phyloP scores from a whole-genome alignment of 1,139 yeast genomes.

The Hyphopichia fennica region DNA sequence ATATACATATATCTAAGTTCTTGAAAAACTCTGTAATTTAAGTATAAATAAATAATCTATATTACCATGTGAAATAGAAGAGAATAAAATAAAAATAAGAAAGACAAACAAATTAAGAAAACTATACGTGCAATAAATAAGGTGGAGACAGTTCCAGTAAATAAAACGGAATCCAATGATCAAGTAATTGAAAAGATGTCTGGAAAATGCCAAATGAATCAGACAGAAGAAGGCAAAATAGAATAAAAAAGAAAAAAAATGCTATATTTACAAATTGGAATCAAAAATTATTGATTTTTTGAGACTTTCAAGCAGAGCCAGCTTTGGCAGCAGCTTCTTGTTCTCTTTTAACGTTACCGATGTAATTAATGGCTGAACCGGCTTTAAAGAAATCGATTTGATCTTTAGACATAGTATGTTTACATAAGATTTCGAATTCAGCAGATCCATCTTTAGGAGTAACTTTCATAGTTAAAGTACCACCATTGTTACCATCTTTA shows the following conservation, averaged over 20 bases:
- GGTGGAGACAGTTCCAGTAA: not conserved
- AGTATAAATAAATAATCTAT: constrained; percentile 1
- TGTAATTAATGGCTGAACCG: constrained; percentile 93
- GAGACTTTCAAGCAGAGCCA: too few relatives aligned
- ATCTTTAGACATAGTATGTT: constrained; percentile 95
- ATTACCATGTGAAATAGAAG: not conserved
- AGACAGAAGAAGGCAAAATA: not conserved
- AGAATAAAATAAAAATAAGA: not conserved
- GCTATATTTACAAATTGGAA: constrained; percentile 3
- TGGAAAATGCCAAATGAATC: not conserved
- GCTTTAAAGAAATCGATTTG: constrained; percentile 96
- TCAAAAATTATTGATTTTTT: not conserved
- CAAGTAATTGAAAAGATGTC: not conserved
- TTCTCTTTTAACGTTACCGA: constrained; percentile 62
- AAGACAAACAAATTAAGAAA: not conserved
- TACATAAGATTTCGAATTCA: constrained; percentile 64
- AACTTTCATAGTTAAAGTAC: constrained; percentile 66
- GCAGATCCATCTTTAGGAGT: constrained; percentile 74
- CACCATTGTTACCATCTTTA: constrained; percentile 86
- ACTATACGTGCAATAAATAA: not conserved
- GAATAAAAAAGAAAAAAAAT: not conserved
- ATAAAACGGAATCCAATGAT: not conserved
- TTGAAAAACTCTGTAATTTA: not conserved
- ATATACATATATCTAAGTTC: not conserved
- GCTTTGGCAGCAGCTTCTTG: constrained; percentile 7